Conservation (phyloP, 1,284 basidiomycete genomes). For the Ustilago hordei region DNA sequence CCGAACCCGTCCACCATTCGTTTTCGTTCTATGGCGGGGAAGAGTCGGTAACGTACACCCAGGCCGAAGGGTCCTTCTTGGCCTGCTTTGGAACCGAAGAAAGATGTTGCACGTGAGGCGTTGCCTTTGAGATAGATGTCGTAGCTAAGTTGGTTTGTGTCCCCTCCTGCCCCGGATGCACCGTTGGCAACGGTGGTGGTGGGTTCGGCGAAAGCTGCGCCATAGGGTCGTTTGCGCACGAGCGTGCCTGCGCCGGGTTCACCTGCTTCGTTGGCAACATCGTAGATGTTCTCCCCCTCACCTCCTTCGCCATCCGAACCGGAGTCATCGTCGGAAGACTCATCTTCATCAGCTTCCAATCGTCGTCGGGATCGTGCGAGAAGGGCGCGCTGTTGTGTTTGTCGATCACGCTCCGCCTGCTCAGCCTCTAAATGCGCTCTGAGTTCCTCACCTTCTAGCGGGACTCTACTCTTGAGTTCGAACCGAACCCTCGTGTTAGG, state of each 20-base stretch:
- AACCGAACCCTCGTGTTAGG: slow-evolving; percentile 36
- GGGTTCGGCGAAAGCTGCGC: slow-evolving; percentile 28
- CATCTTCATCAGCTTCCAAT: slow-evolving; percentile 80
- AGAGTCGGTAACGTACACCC: slow-evolving; percentile 90
- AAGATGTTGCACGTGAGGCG: slow-evolving; percentile 81
- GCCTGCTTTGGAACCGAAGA: slow-evolving; percentile 75
- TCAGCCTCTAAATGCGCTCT: slow-evolving; percentile 84
- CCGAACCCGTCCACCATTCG: slow-evolving; percentile 93
- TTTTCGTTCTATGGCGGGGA: slow-evolving; percentile 94
- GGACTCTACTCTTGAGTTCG: slow-evolving; percentile 87
- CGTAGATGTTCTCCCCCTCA: slow-evolving; percentile 74
- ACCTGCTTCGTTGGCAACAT: slow-evolving; percentile 26
- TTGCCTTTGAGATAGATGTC: slow-evolving; percentile 98
- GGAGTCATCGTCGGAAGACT: slow-evolving; percentile 71
- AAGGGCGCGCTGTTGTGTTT: slow-evolving; percentile 86
- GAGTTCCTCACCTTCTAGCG: slow-evolving; percentile 76
- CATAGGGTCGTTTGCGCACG: slow-evolving; percentile 35
- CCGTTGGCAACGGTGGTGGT: slow-evolving; percentile 71
- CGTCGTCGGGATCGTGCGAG: slow-evolving; percentile 82
- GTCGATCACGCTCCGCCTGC: slow-evolving; percentile 83
- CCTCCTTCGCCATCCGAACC: slow-evolving; percentile 73
- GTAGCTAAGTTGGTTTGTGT: slow-evolving; percentile 80
- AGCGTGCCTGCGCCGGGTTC: slow-evolving; percentile 18
- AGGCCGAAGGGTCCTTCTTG: slow-evolving; percentile 72
- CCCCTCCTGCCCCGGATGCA: slow-evolving; percentile 71